Evolutionary conservation across 805 yeast species (phyloP), one percentile per base, ranked within the genome.

Genomic region (Cyberlindnera sargentensis): DNA sequence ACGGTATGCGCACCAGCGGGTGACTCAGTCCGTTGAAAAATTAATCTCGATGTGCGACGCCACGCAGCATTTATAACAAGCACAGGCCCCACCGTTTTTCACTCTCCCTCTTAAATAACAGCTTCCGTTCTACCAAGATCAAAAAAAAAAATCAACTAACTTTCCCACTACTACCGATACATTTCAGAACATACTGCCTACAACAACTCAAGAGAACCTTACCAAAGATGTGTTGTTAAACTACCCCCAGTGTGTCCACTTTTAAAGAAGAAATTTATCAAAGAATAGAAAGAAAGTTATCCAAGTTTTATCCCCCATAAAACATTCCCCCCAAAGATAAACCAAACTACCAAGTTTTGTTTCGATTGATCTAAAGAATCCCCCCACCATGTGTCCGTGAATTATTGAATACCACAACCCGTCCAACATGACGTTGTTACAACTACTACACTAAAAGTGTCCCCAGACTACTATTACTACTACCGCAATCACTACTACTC

Each of bases 361-460:
- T 38, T 39, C 37, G 23, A 34, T 42, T 47, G 40, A 40, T 44
- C 36, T 28, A 37, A 48, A 49, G 48, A 47, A 40, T 36, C 42
- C 42, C 38, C 43, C 42, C 48, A 55, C 43, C 42, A 55, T 57
- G 59, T 48, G 52, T 45, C 58, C 51, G 48, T 56, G 55, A 52
- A 52, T 15, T 30, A 42, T 35, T 41, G 33, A 41, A 35, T 46
- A 32, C 9, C 30, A 24, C 29, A 42, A 35, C 26, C 54, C 57
- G 56, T 50, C 56, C 61, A 53, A 43, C 32, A 57, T 54, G 61
- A 41, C 61, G 60, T 51, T 45, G 45, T 46, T 43, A 39, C 46
- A 36, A 31, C 32, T 38, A 26, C 28, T 40, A 34, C 39, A 44
- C 7, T 35, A 26, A 35, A 26, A 11, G 34, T 31, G 20, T 31